These are phyloP conservation scores for Wallacemonas sp. DNA, from an alignment of 208 protist species.

Conservation along the genomic window DNA sequence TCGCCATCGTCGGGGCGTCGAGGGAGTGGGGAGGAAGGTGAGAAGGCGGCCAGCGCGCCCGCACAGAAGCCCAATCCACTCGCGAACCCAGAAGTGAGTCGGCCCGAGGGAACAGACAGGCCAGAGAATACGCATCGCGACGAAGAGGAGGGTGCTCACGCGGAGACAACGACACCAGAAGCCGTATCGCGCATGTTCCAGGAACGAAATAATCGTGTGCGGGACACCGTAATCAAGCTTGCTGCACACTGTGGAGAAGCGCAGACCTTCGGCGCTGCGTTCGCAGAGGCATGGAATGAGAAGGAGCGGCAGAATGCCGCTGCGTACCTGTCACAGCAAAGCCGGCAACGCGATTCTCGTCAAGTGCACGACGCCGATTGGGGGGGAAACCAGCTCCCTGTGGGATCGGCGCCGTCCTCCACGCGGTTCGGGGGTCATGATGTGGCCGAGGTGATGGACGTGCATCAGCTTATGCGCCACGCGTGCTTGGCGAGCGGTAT, in stretches of 20 bases:
- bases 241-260: conserved; percentile 57
- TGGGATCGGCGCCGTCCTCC: no score
- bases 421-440: no score
- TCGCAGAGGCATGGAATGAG: conserved; percentile 31
- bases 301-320: conserved; percentile 7
- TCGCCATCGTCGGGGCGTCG: not conserved
- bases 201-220: conserved; percentile 28
- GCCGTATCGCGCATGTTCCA: conserved; percentile 24
- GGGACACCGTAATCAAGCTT: conserved; percentile 29
- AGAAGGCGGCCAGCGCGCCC: not conserved
- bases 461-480: conserved; percentile 32
- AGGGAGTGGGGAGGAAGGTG: not conserved
- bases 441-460: conserved; percentile 15
- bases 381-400: no score
- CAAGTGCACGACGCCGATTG: no score
- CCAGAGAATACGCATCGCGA: no score
- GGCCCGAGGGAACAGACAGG: no score
- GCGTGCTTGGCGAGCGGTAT: conserved; percentile 51
- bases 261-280: conserved; percentile 24
- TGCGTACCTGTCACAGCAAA: not conserved
- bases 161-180: conserved; percentile 9
- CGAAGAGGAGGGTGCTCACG: no score
- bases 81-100: not conserved
- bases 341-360: not conserved
- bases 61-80: not conserved